Base-by-base conservation (phyloP, 257 asterid genomes). In the Salvia rosmarinus region DNA sequence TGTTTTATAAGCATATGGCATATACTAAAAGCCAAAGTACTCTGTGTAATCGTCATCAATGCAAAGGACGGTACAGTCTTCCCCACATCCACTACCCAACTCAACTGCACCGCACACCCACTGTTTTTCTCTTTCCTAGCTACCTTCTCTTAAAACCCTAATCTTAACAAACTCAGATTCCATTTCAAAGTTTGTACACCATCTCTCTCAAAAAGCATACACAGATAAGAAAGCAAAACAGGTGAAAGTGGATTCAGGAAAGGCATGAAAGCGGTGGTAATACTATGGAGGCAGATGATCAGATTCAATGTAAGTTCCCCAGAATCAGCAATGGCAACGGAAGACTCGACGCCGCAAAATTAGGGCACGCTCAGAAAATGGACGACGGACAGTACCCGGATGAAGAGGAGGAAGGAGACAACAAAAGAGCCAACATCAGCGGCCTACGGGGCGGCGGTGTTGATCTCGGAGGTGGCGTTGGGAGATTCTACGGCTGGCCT, bases 401-500 rank as follows among this genome's bases (percentile, higher is more conserved):
- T 3, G 88, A 79, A 3, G 92, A 83, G 0, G 87, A 87, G 8
- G 88, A 75, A 30, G 81, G 82, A 3, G 88, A 78, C 68, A 74
- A 71, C 52, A 76, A 73, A 43, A 66, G 76, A 59, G 32, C 52
- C 20, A 25, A 16, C 62, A 57, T 52, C 19, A 32, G 65, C 46
- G 57, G n/a, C 20, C 59, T 12, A 57, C n/a, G 63, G 2, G 75
- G 55, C n/a, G 73, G 59, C 13, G 51, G 51, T n/a, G 65, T 69
- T 49, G 85, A 72, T 49, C 58, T 76, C 14, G 71, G 77, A 16
- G 77, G 80, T 16, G 82, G 83, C 1, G 55, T 77, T 0, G 86
- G 79, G 2, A 80, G 86, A 8, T 77, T 86, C 50, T 86, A 79
- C 68, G 86, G 87, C 39, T 84, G 87, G 89, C 87, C 92, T 32